Percentiles rank a stretch among this genome's conserved stretches.
These are phyloP conservation scores for Cutaneotrichosporon cavernicola DNA, from an alignment of 1,284 basidiomycete genomes.

Conservation along the genomic window DNA sequence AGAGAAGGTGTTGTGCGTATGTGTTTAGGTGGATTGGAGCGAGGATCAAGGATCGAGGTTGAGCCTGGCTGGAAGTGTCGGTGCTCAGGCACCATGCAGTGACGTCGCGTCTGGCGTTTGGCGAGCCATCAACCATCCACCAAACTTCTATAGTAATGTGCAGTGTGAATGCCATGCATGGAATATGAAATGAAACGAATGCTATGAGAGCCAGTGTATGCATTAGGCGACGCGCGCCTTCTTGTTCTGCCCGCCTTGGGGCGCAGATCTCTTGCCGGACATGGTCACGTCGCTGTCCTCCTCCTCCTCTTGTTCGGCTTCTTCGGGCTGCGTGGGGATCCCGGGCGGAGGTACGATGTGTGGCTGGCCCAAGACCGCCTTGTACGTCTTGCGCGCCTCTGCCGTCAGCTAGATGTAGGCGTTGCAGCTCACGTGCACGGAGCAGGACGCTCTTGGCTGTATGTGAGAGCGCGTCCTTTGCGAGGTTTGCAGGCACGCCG, in stretches of 20 bases:
- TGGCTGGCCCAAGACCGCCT: constrained; percentile 47
- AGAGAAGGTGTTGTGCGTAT: not conserved
- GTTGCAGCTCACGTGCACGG: constrained; percentile 44
- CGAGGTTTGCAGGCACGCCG: constrained; percentile 53
- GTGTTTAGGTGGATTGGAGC: constrained; percentile 2
- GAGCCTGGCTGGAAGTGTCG: not conserved
- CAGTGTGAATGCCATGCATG: constrained; percentile 16
- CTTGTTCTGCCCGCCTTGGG: constrained; percentile 15
- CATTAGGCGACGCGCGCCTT: constrained; percentile 20
- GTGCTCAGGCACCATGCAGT: not conserved
- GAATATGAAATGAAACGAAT: not conserved
- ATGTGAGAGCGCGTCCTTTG: constrained; percentile 46
- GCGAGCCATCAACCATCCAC: not conserved
- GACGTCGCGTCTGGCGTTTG: constrained; percentile 11
- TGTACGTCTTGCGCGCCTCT: constrained; percentile 50
- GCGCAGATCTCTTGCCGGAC: constrained; percentile 9
- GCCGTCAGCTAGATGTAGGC: constrained; percentile 4
- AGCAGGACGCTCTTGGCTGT: constrained; percentile 48
- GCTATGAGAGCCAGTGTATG: not conserved
- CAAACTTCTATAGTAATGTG: not conserved
- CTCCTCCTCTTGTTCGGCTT: not conserved
- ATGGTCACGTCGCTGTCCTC: constrained; percentile 1
- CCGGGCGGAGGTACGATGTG: constrained; percentile 34
- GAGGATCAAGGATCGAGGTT: not conserved
- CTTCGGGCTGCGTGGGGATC: not conserved